Percentiles rank a stretch among this genome's conserved stretches.
These are phyloP conservation scores for Alternaria gansuensis DNA, from an alignment of 2,329 filamentous ascomycete species.

Conservation along the genomic window DNA sequence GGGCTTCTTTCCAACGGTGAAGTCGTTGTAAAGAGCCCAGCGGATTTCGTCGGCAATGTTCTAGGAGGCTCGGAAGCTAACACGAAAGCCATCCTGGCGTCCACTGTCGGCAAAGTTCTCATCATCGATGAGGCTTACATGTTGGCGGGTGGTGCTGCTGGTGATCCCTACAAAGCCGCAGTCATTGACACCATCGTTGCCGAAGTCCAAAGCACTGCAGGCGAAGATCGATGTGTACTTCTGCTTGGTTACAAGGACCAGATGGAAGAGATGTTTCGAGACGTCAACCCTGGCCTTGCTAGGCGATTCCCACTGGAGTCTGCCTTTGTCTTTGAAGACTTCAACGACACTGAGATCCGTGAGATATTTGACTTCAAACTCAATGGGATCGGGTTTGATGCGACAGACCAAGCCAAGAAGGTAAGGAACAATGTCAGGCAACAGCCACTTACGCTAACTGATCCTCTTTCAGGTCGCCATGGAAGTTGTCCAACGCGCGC, in stretches of 20 bases:
- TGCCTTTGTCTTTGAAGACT: slow-evolving; percentile 76
- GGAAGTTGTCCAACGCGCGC: slow-evolving; percentile 67
- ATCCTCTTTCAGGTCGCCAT: slow-evolving; percentile 53
- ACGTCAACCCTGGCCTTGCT: slow-evolving; percentile 73
- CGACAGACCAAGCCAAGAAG: slow-evolving; percentile 61
- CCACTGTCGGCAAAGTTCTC: slow-evolving; percentile 75
- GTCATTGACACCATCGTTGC: slow-evolving; percentile 79
- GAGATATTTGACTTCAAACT: slow-evolving; percentile 71
- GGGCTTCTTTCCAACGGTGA: slow-evolving; percentile 74
- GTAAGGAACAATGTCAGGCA: background rate
- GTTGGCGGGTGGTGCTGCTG: slow-evolving; percentile 57
- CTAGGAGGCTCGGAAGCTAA: slow-evolving; percentile 74
- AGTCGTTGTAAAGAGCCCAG: slow-evolving; percentile 75
- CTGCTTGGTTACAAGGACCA: slow-evolving; percentile 74
- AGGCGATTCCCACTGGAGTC: slow-evolving; percentile 71
- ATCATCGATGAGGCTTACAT: slow-evolving; percentile 84
- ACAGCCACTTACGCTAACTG: background rate
- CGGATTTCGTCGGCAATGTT: slow-evolving; percentile 73
- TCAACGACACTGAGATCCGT: slow-evolving; percentile 65
- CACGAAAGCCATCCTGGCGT: slow-evolving; percentile 75
- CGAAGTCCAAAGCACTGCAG: slow-evolving; percentile 73
- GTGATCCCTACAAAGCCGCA: slow-evolving; percentile 66
- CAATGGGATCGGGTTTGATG: slow-evolving; percentile 62
- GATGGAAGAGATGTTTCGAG: slow-evolving; percentile 77
- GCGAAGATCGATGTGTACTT: slow-evolving; percentile 76